Evolutionary conservation across 2,329 filamentous ascomycete genomes (phyloP).

Genomic region (Ophiocordyceps camponoti-saundersi): DNA sequence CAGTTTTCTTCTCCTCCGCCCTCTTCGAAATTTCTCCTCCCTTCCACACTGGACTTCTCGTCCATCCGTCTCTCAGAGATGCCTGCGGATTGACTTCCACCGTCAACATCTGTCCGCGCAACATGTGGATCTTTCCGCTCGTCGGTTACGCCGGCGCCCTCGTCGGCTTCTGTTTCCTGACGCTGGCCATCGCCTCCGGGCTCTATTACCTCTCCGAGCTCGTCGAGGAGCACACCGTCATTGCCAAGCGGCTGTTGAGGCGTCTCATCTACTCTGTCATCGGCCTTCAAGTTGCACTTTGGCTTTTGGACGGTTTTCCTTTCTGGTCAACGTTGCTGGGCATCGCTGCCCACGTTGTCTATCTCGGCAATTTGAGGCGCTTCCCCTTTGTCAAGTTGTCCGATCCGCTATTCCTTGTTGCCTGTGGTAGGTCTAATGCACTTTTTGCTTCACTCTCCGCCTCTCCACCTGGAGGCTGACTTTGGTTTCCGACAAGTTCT

Average conservation of each 20-base stretch:
- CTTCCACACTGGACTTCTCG: background rate
- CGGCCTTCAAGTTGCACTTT: constrained; percentile 54
- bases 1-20: background rate
- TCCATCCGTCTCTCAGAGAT: background rate
- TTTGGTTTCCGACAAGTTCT: constrained; percentile 32
- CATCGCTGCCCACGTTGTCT: constrained; percentile 66
- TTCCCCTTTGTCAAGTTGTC: constrained; percentile 68
- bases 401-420: constrained; percentile 72
- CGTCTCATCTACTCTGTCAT: constrained; percentile 76
- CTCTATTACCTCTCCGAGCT: constrained; percentile 97
- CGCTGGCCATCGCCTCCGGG: constrained; percentile 90
- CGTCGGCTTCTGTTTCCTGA: constrained; percentile 85
- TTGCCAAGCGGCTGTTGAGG: constrained; percentile 74
- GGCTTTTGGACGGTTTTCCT: constrained; percentile 73
- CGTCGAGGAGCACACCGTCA: constrained; percentile 91
- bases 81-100: constrained; percentile 9
- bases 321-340: constrained; percentile 57
- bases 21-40: background rate
- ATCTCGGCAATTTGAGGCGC: constrained; percentile 67
- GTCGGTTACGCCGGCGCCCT: constrained; percentile 78
- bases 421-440: constrained; percentile 47
- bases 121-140: constrained; percentile 90
- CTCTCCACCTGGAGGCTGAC: background rate
- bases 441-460: background rate
- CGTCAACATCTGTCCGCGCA: background rate